Base-by-base conservation (phyloP, 1,284 basidiomycete genomes). In the Boletus sp. region DNA sequence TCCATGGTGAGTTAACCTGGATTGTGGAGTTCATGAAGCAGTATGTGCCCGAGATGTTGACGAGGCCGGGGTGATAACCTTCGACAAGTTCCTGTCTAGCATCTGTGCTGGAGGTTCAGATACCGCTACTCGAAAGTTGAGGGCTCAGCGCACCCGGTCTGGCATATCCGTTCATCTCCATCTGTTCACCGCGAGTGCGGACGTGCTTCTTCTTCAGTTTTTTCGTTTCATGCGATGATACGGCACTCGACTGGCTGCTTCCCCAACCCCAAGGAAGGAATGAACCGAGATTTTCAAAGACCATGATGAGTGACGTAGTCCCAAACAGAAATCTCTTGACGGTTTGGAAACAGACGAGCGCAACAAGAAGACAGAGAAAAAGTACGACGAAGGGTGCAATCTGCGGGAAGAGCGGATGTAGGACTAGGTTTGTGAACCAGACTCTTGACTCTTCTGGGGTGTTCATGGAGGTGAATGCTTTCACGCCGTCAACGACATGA, bases 1-100 rank as follows among this genome's bases (percentile, higher is more conserved):
- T 23, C 40, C 45, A 45, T 10, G 19, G 30, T 19, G 26, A 42
- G 60, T 74, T 53, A 54, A 89, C 91, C 79, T 94, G 92, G 9
- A 95, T 71, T 4, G 91, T 93, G 12, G 91, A 91, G 65, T 96
- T 94, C 82, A 95, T 88, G 72, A 94, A 96, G 63, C 93, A 95
- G 54, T 94, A 88, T 43, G 91, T 94, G 8, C 93, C 92, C n/a
- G 89, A 91, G 30, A 93, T 84, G 62, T 96, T 95, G 59, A 94
- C 86, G 47, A 95, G 82, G 2, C 91, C 93, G 5, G 90, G 86
- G 68, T 89, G 94, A 59, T 81, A 78, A 22, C 73, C 73, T 17
- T 73, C 74, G 23, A 35, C 42, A n/a, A 62, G 63, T 56, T 55
- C 59, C 32, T 56, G 58, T 51, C 53, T 61, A 37, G 41, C 22